Base-by-base conservation (phyloP, 768 basidiomycete genomes). In the Leccinellum luteum region DNA sequence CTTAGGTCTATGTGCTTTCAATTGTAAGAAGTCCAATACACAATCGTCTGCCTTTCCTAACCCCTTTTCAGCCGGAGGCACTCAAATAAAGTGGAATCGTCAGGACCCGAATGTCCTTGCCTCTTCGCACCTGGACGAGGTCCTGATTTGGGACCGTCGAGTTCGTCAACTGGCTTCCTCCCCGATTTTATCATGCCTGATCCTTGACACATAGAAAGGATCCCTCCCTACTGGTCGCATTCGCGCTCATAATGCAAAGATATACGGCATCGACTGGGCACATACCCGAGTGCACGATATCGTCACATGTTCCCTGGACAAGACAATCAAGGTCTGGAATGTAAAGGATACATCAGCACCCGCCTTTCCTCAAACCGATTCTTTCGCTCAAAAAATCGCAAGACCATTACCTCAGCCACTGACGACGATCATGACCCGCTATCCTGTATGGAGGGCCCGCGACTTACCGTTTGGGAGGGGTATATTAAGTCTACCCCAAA, bases 261-360 rank as follows among this genome's bases (percentile, higher is more conserved):
- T 98, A 47, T 98, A 99, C 60, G 97, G 97, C 2, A 94, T 99
- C 54, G 96, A 98, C 73, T 99, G 96, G 95, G 87, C 92, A 7
- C 86, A 92, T 51, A 76, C 80, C 17, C 74, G 78, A 43, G 75
- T 79, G n/a, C 81, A 87, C 64, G 89, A 94, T 69, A 80, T 99
- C 34, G 85, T 96, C 9, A 98, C 96, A 1, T 99, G 97, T 68
- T 95, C 94, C 0, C 79, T 98, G 0, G 96, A 98, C 77, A 92
- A 89, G 69, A 89, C 90, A 0, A 90, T 98, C 76, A 97, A 97
- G 70, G 79, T 87, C 15, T 93, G 93, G 92, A 79, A 80, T 55
- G 72, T 61, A 27, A 61, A 69, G 19, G 65, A 74, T 34, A 55
- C 63, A 14, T 55, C 63, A 14, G 41, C 59, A 31, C 57, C 55